Base-by-base conservation (phyloP, 495 filamentous ascomycete genomes). In the Friedmanniomyces endolithicus region DNA sequence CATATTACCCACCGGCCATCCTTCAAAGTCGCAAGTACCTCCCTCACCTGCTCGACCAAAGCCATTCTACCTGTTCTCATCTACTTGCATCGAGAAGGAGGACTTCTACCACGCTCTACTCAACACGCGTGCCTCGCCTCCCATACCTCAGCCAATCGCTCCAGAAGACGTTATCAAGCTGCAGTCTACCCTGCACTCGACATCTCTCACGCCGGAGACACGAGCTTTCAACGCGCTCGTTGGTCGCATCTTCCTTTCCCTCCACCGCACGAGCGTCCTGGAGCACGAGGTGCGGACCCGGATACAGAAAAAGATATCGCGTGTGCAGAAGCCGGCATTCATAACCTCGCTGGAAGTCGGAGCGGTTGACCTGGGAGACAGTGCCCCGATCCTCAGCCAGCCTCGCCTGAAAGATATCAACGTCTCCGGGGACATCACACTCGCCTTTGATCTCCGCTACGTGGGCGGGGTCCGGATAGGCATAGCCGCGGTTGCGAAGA, bases 101-200 rank as follows among this genome's bases (percentile, higher is more conserved):
- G 92, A 98, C 60, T 97, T 98, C 72, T 98, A 98, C 67, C 87
- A 94, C 67, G 86, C 90, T 19, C 75, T 98, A 59, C 75, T 98
- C 16, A 79, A 85, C 56, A 92, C 89, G 57, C 87, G 94, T 64
- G 74, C 79, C 47, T 73, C 72, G 12, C 78, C 83, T 0, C 89
- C 90, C 7, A 75, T 75, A 31, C 85, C 84, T 16, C 79, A 89
- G 51, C 72, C 80, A n/a, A 94, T 90, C 63, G 83, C 92, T 27
- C 76, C 85, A 19, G 84, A 85, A 65, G 78, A 95, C 70, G 84
- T 96, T 31, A 85, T 96, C 61, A 80, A 81, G 0, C 70, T 98
- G 34, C 86, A 97, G 1, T 89, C 95, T 63, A 80, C 79, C 44
- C 72, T 98, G 25, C 92, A 98, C 68, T 90, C 89, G 0, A 56